Evolutionary conservation across 176 grass and related monocot species (phyloP).

Genomic region (Aegilops bicornis): DNA sequence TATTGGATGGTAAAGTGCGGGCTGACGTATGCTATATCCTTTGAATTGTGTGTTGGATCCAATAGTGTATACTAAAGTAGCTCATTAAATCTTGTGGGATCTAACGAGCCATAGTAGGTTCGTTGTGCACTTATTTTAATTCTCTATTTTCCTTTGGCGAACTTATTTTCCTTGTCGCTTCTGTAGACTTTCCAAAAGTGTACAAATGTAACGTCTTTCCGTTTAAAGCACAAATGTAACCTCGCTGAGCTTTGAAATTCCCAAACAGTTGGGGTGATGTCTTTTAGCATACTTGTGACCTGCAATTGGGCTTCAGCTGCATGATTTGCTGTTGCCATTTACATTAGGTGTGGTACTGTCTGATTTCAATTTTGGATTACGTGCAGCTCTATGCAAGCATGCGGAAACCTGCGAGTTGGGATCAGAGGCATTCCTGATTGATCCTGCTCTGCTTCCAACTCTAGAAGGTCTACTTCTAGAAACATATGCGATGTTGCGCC

Average conservation of each 20-base stretch:
- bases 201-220: not conserved
- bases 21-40: not conserved
- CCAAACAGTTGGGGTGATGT: not conserved
- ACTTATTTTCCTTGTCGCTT: slow-evolving; percentile 1
- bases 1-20: not conserved
- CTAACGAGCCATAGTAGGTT: not conserved
- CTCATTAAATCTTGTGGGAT: not conserved
- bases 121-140: not conserved
- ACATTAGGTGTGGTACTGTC: not conserved
- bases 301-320: not conserved
- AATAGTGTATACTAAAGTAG: not conserved
- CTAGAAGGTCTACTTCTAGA: slow-evolving; percentile 65
- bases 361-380: slow-evolving; percentile 31
- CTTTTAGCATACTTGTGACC: not conserved
- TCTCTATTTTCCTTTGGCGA: slow-evolving; percentile 1
- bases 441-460: slow-evolving; percentile 40
- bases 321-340: not conserved
- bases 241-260: not conserved
- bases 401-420: slow-evolving; percentile 53
- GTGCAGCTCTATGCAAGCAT: slow-evolving; percentile 44
- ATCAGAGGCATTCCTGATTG: slow-evolving; percentile 26
- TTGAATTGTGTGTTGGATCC: not conserved
- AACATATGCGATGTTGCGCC: slow-evolving; percentile 50
- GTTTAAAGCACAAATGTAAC: not conserved
- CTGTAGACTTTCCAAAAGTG: not conserved